Base-by-base conservation (phyloP, 352 stramenopile genomes). In the Phytopythium litorale region DNA sequence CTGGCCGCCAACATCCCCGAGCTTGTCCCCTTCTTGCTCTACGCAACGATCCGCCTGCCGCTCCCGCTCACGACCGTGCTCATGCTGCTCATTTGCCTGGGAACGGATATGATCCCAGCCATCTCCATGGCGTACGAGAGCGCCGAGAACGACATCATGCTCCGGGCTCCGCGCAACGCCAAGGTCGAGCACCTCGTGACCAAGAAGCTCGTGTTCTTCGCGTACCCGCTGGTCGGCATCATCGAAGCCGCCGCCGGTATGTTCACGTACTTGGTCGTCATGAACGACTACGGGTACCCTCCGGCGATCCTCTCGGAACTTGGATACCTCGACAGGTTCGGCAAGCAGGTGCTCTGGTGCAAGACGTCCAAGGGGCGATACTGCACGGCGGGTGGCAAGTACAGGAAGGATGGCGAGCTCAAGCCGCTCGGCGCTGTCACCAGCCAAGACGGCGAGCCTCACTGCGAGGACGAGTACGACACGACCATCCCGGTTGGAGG, bases 61-160 rank as follows among this genome's bases (percentile, higher is more conserved):
- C 70, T 96, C 19, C 88, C 91, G 35, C 73, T 98, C 30, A 96
- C 89, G 18, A 96, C 91, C 4, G 75, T 98, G 32, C 70, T 97
- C 21, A 98, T 98, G 74, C 74, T 98, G 9, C 58, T 81, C 37
- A 96, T 98, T 58, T 96, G 96, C 46, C 75, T 98, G 4, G 89
- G 91, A 8, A 98, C 92, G 1, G 94, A 98, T 68, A 96, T 98
- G 73, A 79, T 96, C 49, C 92, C 92, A n/a, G 87, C 90, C n/a
- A 97, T 98, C 38, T 91, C 91, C 15, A 92, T 98, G 72, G 92
- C 91, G 1, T 98, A 95, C 58, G 94, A 98, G 75, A 70, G 72
- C 9, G 78, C 88, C 0, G 87, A 96, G 51, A 89, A 78, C 11
- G 87, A 97, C 51, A 97, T 97, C 54, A 97, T 97, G 90, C 65